These are phyloP conservation scores for Angophora floribunda DNA, from an alignment of 345 rosid genomes.

Conservation along the genomic window DNA sequence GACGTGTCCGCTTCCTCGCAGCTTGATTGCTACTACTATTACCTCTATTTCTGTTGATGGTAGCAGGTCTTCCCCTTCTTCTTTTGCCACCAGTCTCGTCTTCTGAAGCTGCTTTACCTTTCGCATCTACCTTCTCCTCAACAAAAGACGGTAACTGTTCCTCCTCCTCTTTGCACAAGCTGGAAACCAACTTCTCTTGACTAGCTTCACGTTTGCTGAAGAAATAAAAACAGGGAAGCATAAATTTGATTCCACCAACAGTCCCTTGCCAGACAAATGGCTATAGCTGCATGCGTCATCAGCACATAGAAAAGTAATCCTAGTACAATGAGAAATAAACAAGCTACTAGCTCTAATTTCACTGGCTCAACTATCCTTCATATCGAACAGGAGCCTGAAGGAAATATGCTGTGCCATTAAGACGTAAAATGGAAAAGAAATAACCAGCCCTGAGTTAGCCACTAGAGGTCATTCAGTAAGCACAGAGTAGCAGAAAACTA, in stretches of 20 bases:
- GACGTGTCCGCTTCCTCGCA: conserved; percentile 31
- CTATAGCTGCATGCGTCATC: background rate
- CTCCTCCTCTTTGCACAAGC: background rate
- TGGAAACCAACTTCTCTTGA: background rate
- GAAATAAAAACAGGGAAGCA: background rate
- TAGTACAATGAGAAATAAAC: background rate
- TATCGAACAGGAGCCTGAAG: background rate
- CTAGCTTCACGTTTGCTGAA: conserved; percentile 26
- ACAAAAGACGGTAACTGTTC: background rate
- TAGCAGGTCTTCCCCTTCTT: conserved; percentile 50
- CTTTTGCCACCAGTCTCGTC: conserved; percentile 11
- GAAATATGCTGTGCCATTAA: background rate
- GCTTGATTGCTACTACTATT: conserved; percentile 13
- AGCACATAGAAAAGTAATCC: background rate
- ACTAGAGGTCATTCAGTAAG: background rate
- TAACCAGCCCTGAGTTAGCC: background rate
- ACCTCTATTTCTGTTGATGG: conserved; percentile 27
- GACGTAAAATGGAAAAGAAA: background rate
- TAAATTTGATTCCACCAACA: background rate
- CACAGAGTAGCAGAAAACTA: background rate
- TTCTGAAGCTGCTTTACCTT: background rate
- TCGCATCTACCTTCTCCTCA: background rate
- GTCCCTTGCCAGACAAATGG: background rate
- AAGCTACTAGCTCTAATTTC: background rate
- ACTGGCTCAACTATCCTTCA: background rate